Conservation (phyloP, 441 rosid species). For the Croton setiger region DNA sequence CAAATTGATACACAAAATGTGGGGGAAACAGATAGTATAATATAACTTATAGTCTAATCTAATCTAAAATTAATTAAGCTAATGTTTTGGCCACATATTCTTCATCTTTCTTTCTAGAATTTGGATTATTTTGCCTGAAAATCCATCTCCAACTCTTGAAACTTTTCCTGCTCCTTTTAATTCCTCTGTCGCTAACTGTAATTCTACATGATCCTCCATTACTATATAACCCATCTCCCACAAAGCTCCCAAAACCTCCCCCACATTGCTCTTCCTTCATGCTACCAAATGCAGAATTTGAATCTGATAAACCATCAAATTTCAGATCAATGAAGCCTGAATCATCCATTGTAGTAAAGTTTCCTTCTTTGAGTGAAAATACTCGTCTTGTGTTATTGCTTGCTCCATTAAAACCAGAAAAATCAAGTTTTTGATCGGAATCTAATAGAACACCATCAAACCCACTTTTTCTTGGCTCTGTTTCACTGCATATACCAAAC, state of each 20-base stretch:
- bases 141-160: conserved; percentile 98
- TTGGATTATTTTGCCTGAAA: conserved; percentile 62
- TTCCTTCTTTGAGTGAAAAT: conserved; percentile 75
- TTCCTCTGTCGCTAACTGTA: conserved; percentile 56
- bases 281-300: conserved; percentile 52
- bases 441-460: conserved; percentile 31
- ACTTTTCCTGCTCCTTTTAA: conserved; percentile 75
- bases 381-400: conserved; percentile 40
- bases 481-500: conserved; percentile 34
- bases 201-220: conserved; percentile 67
- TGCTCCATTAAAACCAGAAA: conserved; percentile 20
- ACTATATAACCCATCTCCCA: conserved; percentile 32
- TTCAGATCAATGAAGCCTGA: conserved; percentile 91
- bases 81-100: conserved; percentile 30
- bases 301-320: conserved; percentile 51
- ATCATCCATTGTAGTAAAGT: conserved; percentile 68
- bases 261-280: conserved; percentile 35
- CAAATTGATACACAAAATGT: conserved; percentile 4
- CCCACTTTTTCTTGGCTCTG: conserved; percentile 56
- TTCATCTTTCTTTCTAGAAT: conserved; percentile 39
- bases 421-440: conserved; percentile 27
- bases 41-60: background rate
- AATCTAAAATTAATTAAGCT: conserved; percentile 13
- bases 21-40: conserved; percentile 6
- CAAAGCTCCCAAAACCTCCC: conserved; percentile 23